Base-by-base conservation (phyloP, 2,329 filamentous ascomycete species). In the Mycosphaerella arachidis region DNA sequence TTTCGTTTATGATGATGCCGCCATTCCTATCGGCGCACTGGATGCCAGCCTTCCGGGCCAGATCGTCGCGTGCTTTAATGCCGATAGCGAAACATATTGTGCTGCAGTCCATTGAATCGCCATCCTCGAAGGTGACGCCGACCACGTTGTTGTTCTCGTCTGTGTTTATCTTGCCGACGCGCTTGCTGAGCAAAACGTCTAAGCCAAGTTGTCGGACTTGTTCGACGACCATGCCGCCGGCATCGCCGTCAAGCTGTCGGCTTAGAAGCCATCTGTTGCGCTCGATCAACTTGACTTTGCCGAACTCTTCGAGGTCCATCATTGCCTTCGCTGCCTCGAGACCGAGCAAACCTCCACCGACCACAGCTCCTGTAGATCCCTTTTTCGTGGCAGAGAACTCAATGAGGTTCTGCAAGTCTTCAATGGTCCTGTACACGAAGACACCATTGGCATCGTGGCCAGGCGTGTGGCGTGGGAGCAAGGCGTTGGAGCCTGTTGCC, bases 1-100 rank as follows among this genome's bases (percentile, higher is more conserved):
- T 79, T 59, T 80, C 81, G 63, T 85, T 81, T 61, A 93, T 83
- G 30, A 92, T 82, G 57, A 92, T 86, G n/a, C 90, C 90, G 53
- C 90, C 89, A 12, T 89, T 88, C 33, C 88, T 79, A 63, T 87
- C 84, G 0, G 87, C 86, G 57, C 88, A 91, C 61, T 84, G 82
- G 67, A 96, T 87, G 13, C 89, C 89, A 0, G 89, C 84, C 56
- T 78, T 79, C 8, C 82, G 76, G 0, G 89, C 91, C 27, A 96
- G 79, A 59, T 92, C 89, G 70, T 96, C 92, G 61, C 91, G 79
- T 0, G 92, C 85, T 64, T 85, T 87, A 65, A 96, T 90, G 18
- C 92, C 92, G 64, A 96, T 93, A 75, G 92, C 92, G 73, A 96
- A 96, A 75, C 91, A 95, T 54, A 96, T 82, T 20, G 89, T 92